Evolutionary conservation across 2,329 filamentous ascomycete genomes (phyloP), one percentile per base, ranked within the genome.

Genomic region (Akanthomyces lecanii): DNA sequence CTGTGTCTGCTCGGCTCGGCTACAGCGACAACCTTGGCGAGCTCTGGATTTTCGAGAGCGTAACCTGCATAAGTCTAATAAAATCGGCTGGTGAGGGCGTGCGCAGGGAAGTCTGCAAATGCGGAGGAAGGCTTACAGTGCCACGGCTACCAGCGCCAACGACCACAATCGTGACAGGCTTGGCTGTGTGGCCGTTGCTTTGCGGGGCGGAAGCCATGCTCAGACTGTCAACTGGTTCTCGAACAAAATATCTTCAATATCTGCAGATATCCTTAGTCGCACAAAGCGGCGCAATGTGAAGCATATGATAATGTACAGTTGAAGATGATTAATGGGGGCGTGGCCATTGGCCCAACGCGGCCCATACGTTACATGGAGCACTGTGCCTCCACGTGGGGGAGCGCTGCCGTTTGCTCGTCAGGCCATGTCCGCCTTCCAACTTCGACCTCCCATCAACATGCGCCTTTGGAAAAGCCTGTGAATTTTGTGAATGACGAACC

Each of bases 121-220:
- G 33, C 45, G 28, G 33, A 2, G 52, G 23, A 5, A 56, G 50
- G 44, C 65, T 36, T 52, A 65, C 63, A 30, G 61, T 58, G 14
- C 65, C 65, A 50, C 65, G 63, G 45, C 63, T 64, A 28, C 65
- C 65, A 5, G 65, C 65, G 45, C 65, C 65, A 5, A 66, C 63
- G 10, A 66, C 63, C 5, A 59, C 65, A 48, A 66, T 65, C 11
- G 65, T 65, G 16, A 66, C 63, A 12, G 54, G 62, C 7, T 58
- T 50, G 5, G 42, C 33, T n/a, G 33, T 7, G 21, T 52, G n/a
- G 44, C 54, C 56, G 51, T 51, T 61, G 25, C 40, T 53, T 40
- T n/a, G 30, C 60, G 51, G 10, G n/a, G 52, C 28, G 11, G 52
- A 45, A 14, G 44, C 38, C 61, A 63, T 63, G 3, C 14, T 45